Percentiles rank a stretch among this genome's conserved stretches.
Conservation (phyloP, 768 basidiomycete genomes). For the Pleurotus ostreatus region DNA sequence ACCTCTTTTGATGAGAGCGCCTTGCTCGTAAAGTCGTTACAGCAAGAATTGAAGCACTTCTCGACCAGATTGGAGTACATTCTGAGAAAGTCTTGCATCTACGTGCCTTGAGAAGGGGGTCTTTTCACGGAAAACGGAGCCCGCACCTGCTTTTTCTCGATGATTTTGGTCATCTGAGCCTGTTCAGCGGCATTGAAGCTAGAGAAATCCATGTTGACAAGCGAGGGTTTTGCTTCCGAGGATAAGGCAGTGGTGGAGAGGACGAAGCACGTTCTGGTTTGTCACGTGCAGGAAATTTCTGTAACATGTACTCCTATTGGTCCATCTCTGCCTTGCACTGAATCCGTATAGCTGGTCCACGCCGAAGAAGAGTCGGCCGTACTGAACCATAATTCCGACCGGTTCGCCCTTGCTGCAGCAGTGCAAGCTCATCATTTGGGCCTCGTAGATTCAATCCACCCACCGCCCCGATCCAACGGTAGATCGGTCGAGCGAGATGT, state of each 20-base stretch:
- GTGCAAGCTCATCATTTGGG: background rate
- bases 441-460: background rate
- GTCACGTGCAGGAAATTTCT: slow-evolving; percentile 8
- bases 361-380: too few species aligned
- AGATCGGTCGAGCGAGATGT: background rate
- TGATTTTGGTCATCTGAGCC: slow-evolving; percentile 91
- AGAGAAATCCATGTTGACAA: slow-evolving; percentile 79
- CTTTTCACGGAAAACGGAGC: background rate
- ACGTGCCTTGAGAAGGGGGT: slow-evolving; percentile 6
- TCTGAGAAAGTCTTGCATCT: slow-evolving; percentile 99
- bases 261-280: slow-evolving; percentile 8
- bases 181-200: slow-evolving; percentile 87
- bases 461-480: background rate
- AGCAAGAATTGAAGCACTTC: slow-evolving; percentile 92
- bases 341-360: too few species aligned
- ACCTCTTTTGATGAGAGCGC: slow-evolving; percentile 93
- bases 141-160: slow-evolving; percentile 93
- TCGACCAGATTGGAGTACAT: slow-evolving; percentile 95
- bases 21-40: slow-evolving; percentile 96
- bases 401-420: too few species aligned
- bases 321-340: background rate
- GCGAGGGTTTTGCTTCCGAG: slow-evolving; percentile 6
- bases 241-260: slow-evolving; percentile 13
- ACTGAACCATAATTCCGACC: too few species aligned
- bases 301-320: background rate